Evolutionary conservation across 805 yeast genomes (phyloP).

Genomic region (Torulaspora microellipsoides): DNA sequence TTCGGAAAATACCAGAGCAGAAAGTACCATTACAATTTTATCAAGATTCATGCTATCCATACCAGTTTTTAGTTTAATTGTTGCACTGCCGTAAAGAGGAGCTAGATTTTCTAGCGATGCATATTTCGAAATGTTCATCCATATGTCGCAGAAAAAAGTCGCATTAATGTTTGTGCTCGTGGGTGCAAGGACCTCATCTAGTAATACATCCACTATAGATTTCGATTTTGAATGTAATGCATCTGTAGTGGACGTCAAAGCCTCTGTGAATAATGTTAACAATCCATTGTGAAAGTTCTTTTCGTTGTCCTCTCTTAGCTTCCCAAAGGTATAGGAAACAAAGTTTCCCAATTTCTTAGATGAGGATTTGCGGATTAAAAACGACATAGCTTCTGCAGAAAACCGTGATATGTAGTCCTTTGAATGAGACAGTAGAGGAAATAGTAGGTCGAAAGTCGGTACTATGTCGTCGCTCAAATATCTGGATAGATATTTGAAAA

Average conservation of each 20-base stretch:
- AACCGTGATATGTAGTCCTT: conserved; percentile 71
- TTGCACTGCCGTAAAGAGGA: conserved; percentile 40
- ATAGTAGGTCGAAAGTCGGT: conserved; percentile 62
- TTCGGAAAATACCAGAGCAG: conserved; percentile 57
- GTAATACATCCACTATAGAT: conserved; percentile 43
- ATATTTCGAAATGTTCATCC: conserved; percentile 50
- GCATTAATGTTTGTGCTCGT: conserved; percentile 18
- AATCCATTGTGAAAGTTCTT: conserved; percentile 54
- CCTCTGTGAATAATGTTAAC: conserved; percentile 59
- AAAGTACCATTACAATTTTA: conserved; percentile 39
- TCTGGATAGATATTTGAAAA: conserved; percentile 80
- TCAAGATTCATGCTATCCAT: conserved; percentile 22
- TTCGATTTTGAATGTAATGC: conserved; percentile 71
- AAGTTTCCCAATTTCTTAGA: conserved; percentile 44
- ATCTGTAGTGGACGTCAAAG: conserved; percentile 67
- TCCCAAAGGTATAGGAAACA: conserved; percentile 41
- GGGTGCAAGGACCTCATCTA: conserved; percentile 31
- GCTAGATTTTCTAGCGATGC: conserved; percentile 46
- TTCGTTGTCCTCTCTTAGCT: conserved; percentile 31
- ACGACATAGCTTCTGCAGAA: conserved; percentile 87
- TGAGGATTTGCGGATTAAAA: conserved; percentile 65
- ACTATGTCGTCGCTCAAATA: conserved; percentile 55
- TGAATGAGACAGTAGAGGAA: conserved; percentile 56
- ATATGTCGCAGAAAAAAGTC: conserved; percentile 53
- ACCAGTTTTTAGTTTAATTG: conserved; percentile 21